Conservation (phyloP, 257 asterid species). For the Nicotiana noctiflora region DNA sequence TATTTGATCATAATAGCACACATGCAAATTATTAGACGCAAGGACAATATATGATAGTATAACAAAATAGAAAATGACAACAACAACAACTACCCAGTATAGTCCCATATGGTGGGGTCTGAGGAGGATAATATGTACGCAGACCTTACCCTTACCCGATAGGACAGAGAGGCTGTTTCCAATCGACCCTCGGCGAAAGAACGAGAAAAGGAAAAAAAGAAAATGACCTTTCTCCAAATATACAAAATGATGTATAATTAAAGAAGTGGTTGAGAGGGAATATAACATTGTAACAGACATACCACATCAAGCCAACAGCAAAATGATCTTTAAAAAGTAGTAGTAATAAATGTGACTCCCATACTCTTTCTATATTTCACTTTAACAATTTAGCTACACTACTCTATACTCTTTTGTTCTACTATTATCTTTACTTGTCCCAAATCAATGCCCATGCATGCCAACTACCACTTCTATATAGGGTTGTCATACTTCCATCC, state of each 20-base stretch:
- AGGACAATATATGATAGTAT: background rate
- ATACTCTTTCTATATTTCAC: background rate
- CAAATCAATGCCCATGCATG: background rate
- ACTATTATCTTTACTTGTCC: background rate
- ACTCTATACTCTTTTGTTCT: background rate
- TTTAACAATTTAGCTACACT: background rate
- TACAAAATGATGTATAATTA: background rate
- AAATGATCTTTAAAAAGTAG: constrained; percentile 13
- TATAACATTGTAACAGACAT: constrained; percentile 30
- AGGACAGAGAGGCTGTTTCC: too few relatives aligned
- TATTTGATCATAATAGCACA: background rate
- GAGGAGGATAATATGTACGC: too few relatives aligned
- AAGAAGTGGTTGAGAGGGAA: constrained; percentile 24
- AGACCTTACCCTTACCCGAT: too few relatives aligned
- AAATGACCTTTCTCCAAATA: background rate
- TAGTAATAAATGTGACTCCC: constrained; percentile 23
- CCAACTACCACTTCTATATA: background rate
- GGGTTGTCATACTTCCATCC: background rate
- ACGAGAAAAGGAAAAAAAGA: too few relatives aligned
- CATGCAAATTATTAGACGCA: background rate
- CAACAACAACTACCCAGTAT: too few relatives aligned
- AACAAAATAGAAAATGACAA: background rate
- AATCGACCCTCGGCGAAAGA: too few relatives aligned
- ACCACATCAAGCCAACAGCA: constrained; percentile 26
- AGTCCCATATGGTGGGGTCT: too few relatives aligned